phyloP scores from a whole-genome alignment of 225 moss, liverwort and hornwort species.

The Bryoerythrophyllum caledonicum region DNA sequence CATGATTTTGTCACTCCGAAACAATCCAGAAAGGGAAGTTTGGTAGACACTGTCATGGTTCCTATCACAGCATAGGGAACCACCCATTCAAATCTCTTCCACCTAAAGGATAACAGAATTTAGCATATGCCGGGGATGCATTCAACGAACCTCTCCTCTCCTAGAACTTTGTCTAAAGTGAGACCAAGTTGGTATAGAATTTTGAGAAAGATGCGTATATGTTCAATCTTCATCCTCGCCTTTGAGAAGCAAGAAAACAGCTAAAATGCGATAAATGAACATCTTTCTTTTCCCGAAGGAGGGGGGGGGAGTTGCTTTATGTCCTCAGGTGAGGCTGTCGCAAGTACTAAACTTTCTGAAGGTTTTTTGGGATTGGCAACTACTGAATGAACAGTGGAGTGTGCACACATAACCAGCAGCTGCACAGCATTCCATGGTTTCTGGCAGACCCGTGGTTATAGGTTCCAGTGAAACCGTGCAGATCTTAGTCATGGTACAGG shows the following conservation, averaged over 20 bases:
- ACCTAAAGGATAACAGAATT: not conserved
- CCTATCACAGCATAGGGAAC: not conserved
- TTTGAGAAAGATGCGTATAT: not conserved
- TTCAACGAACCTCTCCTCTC: not conserved
- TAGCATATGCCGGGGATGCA: not conserved
- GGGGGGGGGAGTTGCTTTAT: not conserved
- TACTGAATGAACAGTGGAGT: not conserved
- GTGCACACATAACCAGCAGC: not conserved
- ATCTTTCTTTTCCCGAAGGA: too few species aligned
- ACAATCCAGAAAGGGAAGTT: not conserved
- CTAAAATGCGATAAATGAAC: too few species aligned
- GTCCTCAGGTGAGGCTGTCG: not conserved
- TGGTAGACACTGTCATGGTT: not conserved
- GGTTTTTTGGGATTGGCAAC: not conserved
- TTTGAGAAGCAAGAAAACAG: too few species aligned
- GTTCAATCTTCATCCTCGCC: not conserved
- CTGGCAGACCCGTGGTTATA: not conserved
- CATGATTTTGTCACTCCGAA: conserved; percentile 3
- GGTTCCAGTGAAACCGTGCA: not conserved
- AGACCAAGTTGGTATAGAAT: not conserved
- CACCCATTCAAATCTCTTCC: not conserved
- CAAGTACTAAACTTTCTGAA: not conserved
- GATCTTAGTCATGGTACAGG: not conserved
- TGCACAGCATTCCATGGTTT: not conserved
- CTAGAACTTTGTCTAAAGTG: not conserved